These are phyloP conservation scores for Bromus sterilis DNA, from an alignment of 176 grass and related monocot species.

Conservation along the genomic window DNA sequence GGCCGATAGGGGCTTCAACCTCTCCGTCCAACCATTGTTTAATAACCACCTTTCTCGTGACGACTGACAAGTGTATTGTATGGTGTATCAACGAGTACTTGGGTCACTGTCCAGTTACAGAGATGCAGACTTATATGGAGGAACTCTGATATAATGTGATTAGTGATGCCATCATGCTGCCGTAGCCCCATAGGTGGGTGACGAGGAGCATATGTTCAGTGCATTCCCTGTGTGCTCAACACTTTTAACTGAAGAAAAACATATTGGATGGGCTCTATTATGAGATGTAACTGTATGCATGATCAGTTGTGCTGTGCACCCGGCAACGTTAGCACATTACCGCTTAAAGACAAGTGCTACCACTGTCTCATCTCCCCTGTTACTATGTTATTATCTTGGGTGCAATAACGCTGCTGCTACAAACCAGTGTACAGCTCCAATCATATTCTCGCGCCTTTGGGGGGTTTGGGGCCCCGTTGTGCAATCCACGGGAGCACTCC, in stretches of 20 bases:
- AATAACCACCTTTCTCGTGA: not conserved
- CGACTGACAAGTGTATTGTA: not conserved
- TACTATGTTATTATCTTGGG: not conserved
- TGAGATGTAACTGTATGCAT: not conserved
- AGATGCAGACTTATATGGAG: no score
- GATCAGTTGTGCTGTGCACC: not conserved
- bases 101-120: no score
- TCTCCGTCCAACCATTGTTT: not conserved
- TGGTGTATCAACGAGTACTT: no score
- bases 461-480: not conserved
- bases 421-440: not conserved
- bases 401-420: not conserved
- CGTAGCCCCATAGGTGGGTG: not conserved
- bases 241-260: not conserved
- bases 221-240: not conserved
- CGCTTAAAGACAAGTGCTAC: not conserved
- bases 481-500: not conserved
- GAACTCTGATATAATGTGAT: no score
- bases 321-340: not conserved
- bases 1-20: not conserved
- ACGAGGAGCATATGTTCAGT: constrained; percentile 5
- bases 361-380: not conserved
- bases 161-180: no score
- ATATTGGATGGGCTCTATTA: not conserved
- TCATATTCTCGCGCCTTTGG: not conserved